Evolutionary conservation across 805 yeast genomes (phyloP).

Genomic region (Saturnispora sanitii): DNA sequence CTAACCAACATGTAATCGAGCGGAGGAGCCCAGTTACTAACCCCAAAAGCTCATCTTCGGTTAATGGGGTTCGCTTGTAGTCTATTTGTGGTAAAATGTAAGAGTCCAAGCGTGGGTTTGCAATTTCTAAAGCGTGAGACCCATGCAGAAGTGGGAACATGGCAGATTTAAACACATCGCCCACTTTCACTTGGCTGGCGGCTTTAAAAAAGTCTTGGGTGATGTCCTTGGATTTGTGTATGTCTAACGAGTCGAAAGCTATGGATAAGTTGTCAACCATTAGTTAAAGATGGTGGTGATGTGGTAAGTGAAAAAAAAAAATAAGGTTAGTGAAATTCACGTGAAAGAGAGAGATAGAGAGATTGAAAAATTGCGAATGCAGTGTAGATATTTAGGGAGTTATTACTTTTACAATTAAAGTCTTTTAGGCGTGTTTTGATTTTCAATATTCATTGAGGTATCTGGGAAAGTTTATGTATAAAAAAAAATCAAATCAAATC

Average conservation of each 20-base stretch:
- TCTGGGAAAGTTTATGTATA: no score
- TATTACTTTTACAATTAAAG: no score
- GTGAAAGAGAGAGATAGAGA: no score
- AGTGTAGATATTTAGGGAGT: no score
- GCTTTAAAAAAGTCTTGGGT: slow-evolving; percentile 41
- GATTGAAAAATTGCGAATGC: no score
- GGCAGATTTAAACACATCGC: slow-evolving; percentile 49
- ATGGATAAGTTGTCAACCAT: background rate
- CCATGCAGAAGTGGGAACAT: slow-evolving; percentile 68
- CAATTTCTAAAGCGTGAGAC: slow-evolving; percentile 76
- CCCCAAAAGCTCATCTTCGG: slow-evolving; percentile 36
- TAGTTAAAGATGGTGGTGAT: background rate
- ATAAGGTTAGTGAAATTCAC: no score
- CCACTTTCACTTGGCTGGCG: slow-evolving; percentile 27
- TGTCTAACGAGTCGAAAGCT: background rate
- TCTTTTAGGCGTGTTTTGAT: no score
- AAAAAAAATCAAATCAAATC: no score
- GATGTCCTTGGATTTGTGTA: slow-evolving; percentile 33
- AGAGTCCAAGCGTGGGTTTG: slow-evolving; percentile 67
- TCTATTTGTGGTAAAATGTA: slow-evolving; percentile 44
- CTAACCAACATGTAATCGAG: slow-evolving; percentile 61
- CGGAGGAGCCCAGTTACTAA: slow-evolving; percentile 42
- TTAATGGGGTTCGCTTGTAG: slow-evolving; percentile 30
- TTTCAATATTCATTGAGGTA: no score
- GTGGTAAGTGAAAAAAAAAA: no score